Conservation (phyloP, 164 flowering plant genomes). For the Aristolochia fimbriata region DNA sequence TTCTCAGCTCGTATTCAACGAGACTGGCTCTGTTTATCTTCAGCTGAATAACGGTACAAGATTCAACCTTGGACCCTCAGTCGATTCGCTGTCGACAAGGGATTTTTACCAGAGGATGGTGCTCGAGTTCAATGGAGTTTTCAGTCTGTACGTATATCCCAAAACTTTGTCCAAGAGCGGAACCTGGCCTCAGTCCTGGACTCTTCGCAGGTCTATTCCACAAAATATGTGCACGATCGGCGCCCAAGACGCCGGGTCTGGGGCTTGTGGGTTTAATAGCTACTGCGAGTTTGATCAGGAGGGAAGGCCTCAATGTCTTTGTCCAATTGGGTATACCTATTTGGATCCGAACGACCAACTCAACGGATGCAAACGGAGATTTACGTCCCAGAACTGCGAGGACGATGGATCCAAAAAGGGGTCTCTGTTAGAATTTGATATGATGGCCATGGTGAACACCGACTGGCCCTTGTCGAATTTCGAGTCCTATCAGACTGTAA, state of each 20-base stretch:
- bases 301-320: conserved; percentile 18
- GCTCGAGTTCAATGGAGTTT: conserved; percentile 37
- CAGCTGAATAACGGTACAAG: conserved; percentile 1
- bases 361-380: conserved; percentile 33
- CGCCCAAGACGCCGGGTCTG: background rate
- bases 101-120: conserved; percentile 29
- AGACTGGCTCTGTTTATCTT: conserved; percentile 23
- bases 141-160: conserved; percentile 21
- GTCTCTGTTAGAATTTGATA: background rate
- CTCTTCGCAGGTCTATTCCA: background rate
- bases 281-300: conserved; percentile 18
- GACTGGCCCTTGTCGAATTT: conserved; percentile 39
- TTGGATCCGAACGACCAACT: conserved; percentile 27
- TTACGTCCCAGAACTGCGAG: conserved; percentile 23
- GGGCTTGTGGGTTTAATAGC: conserved; percentile 35
- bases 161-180: conserved; percentile 6
- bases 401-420: no score
- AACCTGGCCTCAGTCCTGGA: conserved; percentile 2
- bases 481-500: background rate
- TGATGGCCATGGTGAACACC: conserved; percentile 10
- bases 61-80: conserved; percentile 15
- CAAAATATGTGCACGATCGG: conserved; percentile 5
- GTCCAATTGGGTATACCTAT: conserved; percentile 24
- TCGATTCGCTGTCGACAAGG: background rate
- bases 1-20: conserved; percentile 15